Evolutionary conservation across 2,329 filamentous ascomycete species (phyloP).

Genomic region (Fusarium floridanum): DNA sequence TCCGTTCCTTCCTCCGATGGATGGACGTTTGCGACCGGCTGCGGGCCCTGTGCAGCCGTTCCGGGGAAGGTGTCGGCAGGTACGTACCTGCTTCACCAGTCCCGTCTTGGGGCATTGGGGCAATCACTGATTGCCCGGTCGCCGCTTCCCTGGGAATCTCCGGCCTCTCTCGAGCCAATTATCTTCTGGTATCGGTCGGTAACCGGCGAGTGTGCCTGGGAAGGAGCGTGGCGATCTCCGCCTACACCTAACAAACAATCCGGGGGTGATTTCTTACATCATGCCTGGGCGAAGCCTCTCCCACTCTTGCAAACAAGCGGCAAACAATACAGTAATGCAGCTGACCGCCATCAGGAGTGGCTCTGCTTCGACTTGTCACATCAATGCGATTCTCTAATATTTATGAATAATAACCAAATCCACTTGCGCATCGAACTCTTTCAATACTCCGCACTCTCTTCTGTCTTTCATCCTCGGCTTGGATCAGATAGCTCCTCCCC

Average conservation of each 20-base stretch:
- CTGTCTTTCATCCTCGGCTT: slow-evolving; percentile 28
- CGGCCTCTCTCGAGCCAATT: slow-evolving; percentile 19
- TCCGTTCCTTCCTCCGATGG: not conserved
- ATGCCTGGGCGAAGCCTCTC: slow-evolving; percentile 12
- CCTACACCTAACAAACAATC: slow-evolving; percentile 26
- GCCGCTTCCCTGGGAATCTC: slow-evolving; percentile 1
- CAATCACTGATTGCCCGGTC: not conserved
- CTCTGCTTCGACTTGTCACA: not conserved
- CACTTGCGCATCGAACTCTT: not conserved
- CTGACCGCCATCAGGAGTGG: slow-evolving; percentile 25
- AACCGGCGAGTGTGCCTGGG: slow-evolving; percentile 25
- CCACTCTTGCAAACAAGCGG: slow-evolving; percentile 20
- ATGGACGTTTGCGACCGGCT: slow-evolving; percentile 8
- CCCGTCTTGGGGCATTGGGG: not conserved
- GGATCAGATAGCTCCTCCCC: slow-evolving; percentile 20
- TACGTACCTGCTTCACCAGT: slow-evolving; percentile 6
- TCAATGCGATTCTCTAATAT: not conserved
- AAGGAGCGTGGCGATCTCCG: slow-evolving; percentile 54
- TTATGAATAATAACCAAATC: not conserved
- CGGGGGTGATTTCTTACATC: slow-evolving; percentile 13
- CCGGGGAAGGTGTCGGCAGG: slow-evolving; percentile 27
- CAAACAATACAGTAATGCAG: slow-evolving; percentile 29
- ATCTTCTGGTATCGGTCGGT: slow-evolving; percentile 21
- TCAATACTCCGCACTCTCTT: not conserved
- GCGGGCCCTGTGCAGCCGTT: slow-evolving; percentile 19